Percentiles rank a stretch among this genome's conserved stretches.
phyloP scores from a whole-genome alignment of 192 early-diverging fungal genomes.

The Umbelopsis vinacea region DNA sequence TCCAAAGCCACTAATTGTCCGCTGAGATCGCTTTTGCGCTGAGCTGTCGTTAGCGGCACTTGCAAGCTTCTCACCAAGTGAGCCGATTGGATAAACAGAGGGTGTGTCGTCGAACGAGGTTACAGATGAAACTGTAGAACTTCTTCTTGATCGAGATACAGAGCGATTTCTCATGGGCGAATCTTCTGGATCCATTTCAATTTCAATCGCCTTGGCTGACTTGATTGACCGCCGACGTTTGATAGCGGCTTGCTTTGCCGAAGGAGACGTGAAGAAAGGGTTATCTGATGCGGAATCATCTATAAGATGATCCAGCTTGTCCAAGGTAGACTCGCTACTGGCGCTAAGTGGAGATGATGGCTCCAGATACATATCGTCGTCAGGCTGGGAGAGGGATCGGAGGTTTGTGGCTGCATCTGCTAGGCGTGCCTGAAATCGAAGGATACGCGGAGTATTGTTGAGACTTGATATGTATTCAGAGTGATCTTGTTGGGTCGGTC shows the following conservation, averaged over 20 bases:
- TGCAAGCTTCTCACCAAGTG: neutral
- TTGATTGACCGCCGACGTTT: slow-evolving; percentile 7
- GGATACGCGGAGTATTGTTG: slow-evolving; percentile 7
- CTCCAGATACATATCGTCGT: neutral
- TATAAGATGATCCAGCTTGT: slow-evolving; percentile 4
- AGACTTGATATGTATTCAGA: slow-evolving; percentile 14
- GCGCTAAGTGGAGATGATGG: neutral
- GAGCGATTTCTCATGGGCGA: neutral
- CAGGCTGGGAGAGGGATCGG: neutral
- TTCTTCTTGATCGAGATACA: slow-evolving; percentile 4
- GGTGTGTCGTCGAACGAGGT: neutral
- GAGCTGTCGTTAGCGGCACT: neutral
- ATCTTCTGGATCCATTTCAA: slow-evolving; percentile 1
- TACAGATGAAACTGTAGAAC: slow-evolving; percentile 14
- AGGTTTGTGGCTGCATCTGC: slow-evolving; percentile 12
- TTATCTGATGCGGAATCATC: neutral
- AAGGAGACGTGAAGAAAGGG: neutral
- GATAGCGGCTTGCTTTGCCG: neutral
- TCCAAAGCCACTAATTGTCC: neutral
- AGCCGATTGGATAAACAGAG: neutral
- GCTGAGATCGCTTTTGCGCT: neutral
- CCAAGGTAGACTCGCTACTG: slow-evolving; percentile 13
- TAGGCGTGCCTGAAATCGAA: slow-evolving; percentile 14
- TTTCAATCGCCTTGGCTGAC: slow-evolving; percentile 3
- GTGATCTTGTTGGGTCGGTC: neutral